A percentile compares a stretch with the other conserved stretches of the same genome.
Conservation (phyloP, 306 rosid species). For the Medicago ruthenica region DNA sequence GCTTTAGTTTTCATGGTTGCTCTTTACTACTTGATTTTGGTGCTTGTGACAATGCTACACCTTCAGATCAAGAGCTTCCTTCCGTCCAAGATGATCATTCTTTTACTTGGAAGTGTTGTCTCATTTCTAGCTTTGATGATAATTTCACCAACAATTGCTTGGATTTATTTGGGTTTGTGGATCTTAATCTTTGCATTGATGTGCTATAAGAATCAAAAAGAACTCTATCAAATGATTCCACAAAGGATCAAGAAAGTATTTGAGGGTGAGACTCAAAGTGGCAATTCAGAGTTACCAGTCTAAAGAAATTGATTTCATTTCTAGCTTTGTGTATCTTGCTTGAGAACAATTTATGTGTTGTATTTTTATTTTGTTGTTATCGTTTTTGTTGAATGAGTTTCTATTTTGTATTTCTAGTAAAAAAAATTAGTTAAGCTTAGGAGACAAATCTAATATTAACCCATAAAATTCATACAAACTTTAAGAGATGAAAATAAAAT, state of each 20-base stretch:
- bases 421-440: too few species aligned
- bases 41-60: background rate
- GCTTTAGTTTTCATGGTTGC: background rate
- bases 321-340: too few species aligned
- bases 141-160: background rate
- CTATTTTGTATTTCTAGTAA: too few species aligned
- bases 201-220: background rate
- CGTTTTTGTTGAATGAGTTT: too few species aligned
- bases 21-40: background rate
- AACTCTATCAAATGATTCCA: background rate
- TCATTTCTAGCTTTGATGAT: background rate
- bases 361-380: too few species aligned
- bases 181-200: background rate
- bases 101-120: constrained; percentile 1
- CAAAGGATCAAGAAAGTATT: background rate
- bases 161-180: background rate
- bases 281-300: too few species aligned
- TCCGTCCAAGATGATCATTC: background rate
- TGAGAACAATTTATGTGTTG: too few species aligned
- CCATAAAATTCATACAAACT: too few species aligned
- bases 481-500: too few species aligned
- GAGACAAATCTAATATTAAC: too few species aligned
- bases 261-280: background rate
- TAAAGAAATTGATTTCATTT: too few species aligned
- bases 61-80: background rate